Base-by-base conservation (phyloP, 495 filamentous ascomycete genomes). In the Hypoxylon intermedium region DNA sequence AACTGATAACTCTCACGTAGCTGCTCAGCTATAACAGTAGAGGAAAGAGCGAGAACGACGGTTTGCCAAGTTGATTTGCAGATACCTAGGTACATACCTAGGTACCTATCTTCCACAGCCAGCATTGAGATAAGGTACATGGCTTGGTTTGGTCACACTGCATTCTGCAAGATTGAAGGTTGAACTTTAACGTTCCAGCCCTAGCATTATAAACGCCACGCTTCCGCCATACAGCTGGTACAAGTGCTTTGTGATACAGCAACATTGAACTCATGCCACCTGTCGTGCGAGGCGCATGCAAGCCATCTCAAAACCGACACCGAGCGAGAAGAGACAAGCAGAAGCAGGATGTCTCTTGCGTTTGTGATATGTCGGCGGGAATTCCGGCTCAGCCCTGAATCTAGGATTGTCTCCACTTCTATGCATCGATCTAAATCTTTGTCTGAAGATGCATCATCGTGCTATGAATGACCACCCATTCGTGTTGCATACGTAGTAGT, bases 151-250 rank as follows among this genome's bases (percentile, higher is more conserved):
- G 50, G 56, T 60, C 61, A 57, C 56, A 65, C 62, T 60, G 56
- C 62, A 60, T 41, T 9, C 56, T 60, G 62, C 62, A 36, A 60
- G 62, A 60, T 65, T 24, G 20, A 56, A 41, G 45, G 45, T 41
- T 48, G 49, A 53, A 34, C 9, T 48, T 53, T 33, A 50, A 48
- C 40, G 42, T 48, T 36, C 56, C 52, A 56, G 62, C 46, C 52
- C 41, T 53, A 44, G 48, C 42, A 42, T 16, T 13, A 37, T 15
- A 30, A 26, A 24, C 7, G 24, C 24, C 40, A 42, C 1, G 19
- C 40, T 24, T 53, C 19, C 37, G 9, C 40, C 24, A 23, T 16
- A 49, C 38, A 58, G 50, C 48, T 48, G 12, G 38, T 44, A 34
- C 3, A 2, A 23, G 20, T 20, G 52, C 5, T 53, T 52, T 18